Evolutionary conservation across 2,329 filamentous ascomycete species (phyloP).

Genomic region (Tetracladium maxilliforme): DNA sequence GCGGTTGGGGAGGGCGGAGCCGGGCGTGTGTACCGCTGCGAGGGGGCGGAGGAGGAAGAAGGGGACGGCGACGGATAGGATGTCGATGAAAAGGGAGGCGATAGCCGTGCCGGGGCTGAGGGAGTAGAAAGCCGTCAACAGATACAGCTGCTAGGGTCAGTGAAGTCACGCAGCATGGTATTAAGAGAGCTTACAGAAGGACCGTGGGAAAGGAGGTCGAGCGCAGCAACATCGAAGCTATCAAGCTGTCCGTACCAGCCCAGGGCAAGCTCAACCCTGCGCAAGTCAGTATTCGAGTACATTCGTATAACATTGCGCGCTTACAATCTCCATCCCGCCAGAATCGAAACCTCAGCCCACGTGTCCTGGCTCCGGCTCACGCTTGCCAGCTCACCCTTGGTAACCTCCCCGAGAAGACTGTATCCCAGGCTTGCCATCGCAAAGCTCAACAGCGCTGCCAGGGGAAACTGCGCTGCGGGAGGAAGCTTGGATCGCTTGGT

Average conservation of each 20-base stretch:
- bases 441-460: constrained; percentile 39
- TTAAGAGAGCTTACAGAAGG: constrained; percentile 41
- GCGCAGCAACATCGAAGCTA: constrained; percentile 50
- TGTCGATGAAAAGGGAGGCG: constrained; percentile 50
- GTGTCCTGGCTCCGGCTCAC: constrained; percentile 50
- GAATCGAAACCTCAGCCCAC: constrained; percentile 42
- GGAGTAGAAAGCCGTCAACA: constrained; percentile 65
- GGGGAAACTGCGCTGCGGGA: constrained; percentile 30
- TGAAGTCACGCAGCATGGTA: not conserved
- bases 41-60: constrained; percentile 61
- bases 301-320: not conserved
- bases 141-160: constrained; percentile 38
- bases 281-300: constrained; percentile 14
- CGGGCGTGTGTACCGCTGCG: constrained; percentile 45
- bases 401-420: constrained; percentile 42
- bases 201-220: constrained; percentile 57
- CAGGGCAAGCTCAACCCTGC: constrained; percentile 53
- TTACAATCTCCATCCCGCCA: constrained; percentile 31
- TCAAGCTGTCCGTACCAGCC: constrained; percentile 66
- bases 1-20: constrained; percentile 37
- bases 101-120: constrained; percentile 45
- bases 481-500: constrained; percentile 24
- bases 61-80: constrained; percentile 54
- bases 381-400: constrained; percentile 48
- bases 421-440: constrained; percentile 50